Evolutionary conservation across 2,329 filamentous ascomycete species (phyloP), one percentile per base, ranked within the genome.

Genomic region (Pseudogymnoascus verrucosus): DNA sequence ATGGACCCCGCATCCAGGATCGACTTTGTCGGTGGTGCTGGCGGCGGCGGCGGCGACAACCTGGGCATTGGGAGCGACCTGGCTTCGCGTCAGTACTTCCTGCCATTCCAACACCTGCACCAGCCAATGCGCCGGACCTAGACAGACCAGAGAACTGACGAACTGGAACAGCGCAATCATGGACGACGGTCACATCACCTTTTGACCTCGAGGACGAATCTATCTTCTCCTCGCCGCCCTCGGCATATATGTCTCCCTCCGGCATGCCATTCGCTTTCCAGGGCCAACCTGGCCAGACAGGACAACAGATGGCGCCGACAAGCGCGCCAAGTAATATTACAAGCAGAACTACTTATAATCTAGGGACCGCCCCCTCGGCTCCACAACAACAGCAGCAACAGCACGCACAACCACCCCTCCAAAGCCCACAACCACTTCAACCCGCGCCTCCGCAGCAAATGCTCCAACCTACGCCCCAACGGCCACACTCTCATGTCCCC

Each of bases 141-240:
- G 44, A 28, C 23, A 54, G 44, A 54, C 23, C 44, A 28, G 44
- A 54, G 14, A 47, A 54, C 44, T 54, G 23, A 54, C 44, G 44
- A 54, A 54, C 23, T 54, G 23, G 44, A 54, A 54, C 23, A 54
- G 44, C 44, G 23, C 44, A 54, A 31, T 54, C 44, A 54, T 54
- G 44, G 44, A 28, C 44, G 44, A 54, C 44, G 11, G 44, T 54
- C 23, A 54, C 44, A 16, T 54, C 44, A 6, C 44, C 44, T 16
- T 36, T 60, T 39, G 31, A 60, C 26, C 57, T 60, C 57, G 36
- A 60, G 57, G 31, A 39, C 5, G 31, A 16, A 14, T 37, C 7
- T 4, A 60, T 60, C 11, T 60, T 39, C 31, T 54, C 31, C n/a
- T 16, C 36, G 19, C 31, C 16, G 57, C 57, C 57, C 31, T 60